phyloP scores from a whole-genome alignment of 2,329 filamentous ascomycete species.

The Diaporthe australafricana region DNA sequence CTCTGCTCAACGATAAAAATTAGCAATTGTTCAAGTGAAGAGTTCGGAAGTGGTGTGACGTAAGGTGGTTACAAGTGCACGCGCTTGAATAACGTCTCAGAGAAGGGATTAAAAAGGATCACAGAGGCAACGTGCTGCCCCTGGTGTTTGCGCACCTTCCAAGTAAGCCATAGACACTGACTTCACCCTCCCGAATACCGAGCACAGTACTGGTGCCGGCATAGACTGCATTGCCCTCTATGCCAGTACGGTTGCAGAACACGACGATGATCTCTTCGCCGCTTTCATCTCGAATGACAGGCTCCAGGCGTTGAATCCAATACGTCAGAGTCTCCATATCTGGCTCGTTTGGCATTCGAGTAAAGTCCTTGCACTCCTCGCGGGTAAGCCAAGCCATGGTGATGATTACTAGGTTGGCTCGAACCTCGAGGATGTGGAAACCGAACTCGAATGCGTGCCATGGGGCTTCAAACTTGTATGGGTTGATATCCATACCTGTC shows the following conservation, averaged over 20 bases:
- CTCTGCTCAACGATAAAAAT: slow-evolving; percentile 65
- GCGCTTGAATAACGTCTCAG: too few relatives aligned
- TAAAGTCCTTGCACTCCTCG: slow-evolving; percentile 57
- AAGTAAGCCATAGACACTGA: slow-evolving; percentile 70
- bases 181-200: slow-evolving; percentile 66
- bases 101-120: too few relatives aligned
- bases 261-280: slow-evolving; percentile 68
- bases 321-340: slow-evolving; percentile 74
- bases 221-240: slow-evolving; percentile 69
- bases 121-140: too few relatives aligned
- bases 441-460: slow-evolving; percentile 64
- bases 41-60: too few relatives aligned
- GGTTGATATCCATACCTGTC: slow-evolving; percentile 70
- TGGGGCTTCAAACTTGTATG: slow-evolving; percentile 62
- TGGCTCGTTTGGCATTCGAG: slow-evolving; percentile 56
- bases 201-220: slow-evolving; percentile 74
- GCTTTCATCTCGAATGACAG: slow-evolving; percentile 57
- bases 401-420: slow-evolving; percentile 73
- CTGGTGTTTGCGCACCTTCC: slow-evolving; percentile 47
- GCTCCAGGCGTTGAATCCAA: slow-evolving; percentile 72
- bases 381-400: slow-evolving; percentile 80
- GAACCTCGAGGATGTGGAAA: slow-evolving; percentile 65
- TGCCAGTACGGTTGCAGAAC: slow-evolving; percentile 71
- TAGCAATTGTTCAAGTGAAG: slow-evolving; percentile 59
- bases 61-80: too few relatives aligned